phyloP scores from a whole-genome alignment of 306 rosid species.

The Rosa lucieae region DNA sequence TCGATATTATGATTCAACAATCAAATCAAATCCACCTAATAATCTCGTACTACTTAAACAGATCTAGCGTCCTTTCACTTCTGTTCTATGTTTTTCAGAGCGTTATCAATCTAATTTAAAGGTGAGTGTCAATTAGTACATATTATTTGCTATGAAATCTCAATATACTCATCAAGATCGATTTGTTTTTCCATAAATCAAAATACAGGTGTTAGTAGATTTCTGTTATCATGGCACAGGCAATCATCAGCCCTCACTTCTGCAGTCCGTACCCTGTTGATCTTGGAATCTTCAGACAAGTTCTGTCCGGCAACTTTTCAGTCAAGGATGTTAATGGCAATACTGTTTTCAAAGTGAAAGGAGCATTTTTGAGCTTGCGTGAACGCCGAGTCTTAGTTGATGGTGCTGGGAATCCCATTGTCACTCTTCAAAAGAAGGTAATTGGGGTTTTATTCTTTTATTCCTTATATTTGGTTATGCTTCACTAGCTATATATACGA shows the following conservation, averaged over 20 bases:
- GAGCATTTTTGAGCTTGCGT: conserved; percentile 21
- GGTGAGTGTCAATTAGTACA: neutral
- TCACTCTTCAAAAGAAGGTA: conserved; percentile 45
- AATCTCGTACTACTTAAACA: neutral
- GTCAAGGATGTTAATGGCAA: conserved; percentile 47
- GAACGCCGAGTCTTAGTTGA: conserved; percentile 45
- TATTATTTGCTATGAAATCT: neutral
- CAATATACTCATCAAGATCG: neutral
- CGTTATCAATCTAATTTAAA: neutral
- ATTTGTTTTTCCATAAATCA: neutral
- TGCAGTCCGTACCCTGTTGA: conserved; percentile 42
- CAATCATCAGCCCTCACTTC: conserved; percentile 36
- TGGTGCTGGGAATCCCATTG: conserved; percentile 36
- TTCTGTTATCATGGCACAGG: conserved; percentile 1
- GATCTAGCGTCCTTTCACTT: neutral
- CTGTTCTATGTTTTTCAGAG: neutral
- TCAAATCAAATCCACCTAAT: neutral
- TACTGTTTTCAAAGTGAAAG: conserved; percentile 42
- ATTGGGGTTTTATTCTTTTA: neutral
- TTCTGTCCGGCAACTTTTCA: conserved; percentile 28
- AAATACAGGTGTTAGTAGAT: neutral
- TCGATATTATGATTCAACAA: neutral
- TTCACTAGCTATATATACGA: neutral
- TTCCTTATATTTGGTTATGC: neutral
- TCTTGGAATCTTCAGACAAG: conserved; percentile 41